Evolutionary conservation across 129 eudicot genomes (phyloP).

Genomic region (Tagetes erecta): DNA sequence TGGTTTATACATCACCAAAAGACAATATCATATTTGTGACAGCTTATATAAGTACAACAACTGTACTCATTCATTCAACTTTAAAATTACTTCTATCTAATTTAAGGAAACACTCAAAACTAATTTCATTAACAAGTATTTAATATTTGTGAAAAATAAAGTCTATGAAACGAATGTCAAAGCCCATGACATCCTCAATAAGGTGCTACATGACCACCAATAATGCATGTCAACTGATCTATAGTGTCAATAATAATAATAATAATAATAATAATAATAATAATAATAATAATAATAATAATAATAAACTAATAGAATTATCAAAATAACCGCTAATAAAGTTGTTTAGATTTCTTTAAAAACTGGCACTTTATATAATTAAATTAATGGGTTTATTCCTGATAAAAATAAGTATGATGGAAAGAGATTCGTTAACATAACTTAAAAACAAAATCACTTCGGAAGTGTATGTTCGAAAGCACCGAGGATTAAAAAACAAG

Average conservation of each 20-base stretch:
- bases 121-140: background rate
- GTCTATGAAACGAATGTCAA: background rate
- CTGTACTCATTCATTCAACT: background rate
- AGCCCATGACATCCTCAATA: background rate
- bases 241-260: background rate
- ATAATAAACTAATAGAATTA: no score
- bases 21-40: background rate
- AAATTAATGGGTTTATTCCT: no score
- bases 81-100: background rate
- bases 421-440: no score
- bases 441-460: no score
- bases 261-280: background rate
- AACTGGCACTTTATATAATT: no score
- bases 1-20: background rate
- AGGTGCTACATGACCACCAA: background rate
- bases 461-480: no score
- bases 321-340: no score
- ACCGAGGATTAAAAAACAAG: no score
- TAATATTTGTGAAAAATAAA: background rate
- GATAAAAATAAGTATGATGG: no score
- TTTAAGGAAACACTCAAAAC: background rate
- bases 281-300: no score
- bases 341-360: no score
- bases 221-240: conserved; percentile 8
- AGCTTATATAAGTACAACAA: background rate